These are phyloP conservation scores for Pachysandra terminalis DNA, from an alignment of 164 flowering plant genomes.

Conservation along the genomic window DNA sequence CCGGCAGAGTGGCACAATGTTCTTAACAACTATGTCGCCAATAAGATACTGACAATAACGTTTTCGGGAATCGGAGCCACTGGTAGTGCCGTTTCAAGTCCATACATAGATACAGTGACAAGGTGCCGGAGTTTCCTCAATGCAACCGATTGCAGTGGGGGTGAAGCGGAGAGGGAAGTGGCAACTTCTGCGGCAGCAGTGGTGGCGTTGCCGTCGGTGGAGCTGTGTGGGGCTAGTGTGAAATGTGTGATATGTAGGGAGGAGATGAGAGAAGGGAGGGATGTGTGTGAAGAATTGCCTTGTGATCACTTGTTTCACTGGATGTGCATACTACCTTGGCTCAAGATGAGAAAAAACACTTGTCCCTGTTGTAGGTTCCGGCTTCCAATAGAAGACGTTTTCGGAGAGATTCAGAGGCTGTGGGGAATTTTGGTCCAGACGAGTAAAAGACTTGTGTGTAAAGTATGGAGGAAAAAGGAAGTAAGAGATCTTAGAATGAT, in stretches of 20 bases:
- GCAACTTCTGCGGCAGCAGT: slow-evolving; percentile 60
- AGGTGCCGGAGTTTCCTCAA: slow-evolving; percentile 53
- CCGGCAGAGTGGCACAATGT: slow-evolving; percentile 38
- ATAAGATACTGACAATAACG: slow-evolving; percentile 30
- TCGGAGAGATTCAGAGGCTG: slow-evolving; percentile 77
- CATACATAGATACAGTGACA: slow-evolving; percentile 39
- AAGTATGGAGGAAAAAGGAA: too few relatives aligned
- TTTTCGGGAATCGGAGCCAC: too few relatives aligned
- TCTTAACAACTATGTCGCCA: slow-evolving; percentile 23
- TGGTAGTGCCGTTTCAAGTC: slow-evolving; percentile 27
- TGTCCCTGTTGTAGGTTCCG: too few relatives aligned
- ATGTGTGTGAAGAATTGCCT: slow-evolving; percentile 78
- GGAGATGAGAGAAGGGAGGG: slow-evolving; percentile 68
- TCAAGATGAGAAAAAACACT: too few relatives aligned
- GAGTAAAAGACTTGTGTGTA: too few relatives aligned
- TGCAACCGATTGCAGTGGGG: slow-evolving; percentile 16
- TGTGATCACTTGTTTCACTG: too few relatives aligned
- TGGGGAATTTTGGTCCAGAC: slow-evolving; percentile 50
- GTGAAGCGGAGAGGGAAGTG: slow-evolving; percentile 27
- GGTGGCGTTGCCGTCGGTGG: slow-evolving; percentile 68
- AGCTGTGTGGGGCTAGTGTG: slow-evolving; percentile 23
- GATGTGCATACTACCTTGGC: too few relatives aligned
- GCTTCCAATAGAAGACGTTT: too few relatives aligned
- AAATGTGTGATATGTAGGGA: slow-evolving; percentile 82
- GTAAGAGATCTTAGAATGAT: too few relatives aligned